Base-by-base conservation (phyloP, 2,329 filamentous ascomycete species). In the Didymella arachidicola region DNA sequence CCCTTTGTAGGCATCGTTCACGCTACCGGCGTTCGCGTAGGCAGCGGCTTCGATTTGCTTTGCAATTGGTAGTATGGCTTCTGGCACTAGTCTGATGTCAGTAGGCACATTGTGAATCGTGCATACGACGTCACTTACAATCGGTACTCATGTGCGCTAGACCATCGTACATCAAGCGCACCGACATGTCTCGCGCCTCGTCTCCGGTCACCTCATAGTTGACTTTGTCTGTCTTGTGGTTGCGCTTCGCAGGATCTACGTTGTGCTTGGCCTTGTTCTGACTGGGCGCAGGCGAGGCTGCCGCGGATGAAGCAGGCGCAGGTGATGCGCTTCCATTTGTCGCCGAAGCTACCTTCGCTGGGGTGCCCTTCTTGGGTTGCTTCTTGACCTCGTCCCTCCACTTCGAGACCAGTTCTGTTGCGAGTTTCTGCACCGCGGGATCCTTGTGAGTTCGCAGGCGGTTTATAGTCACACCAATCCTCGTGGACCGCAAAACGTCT, bases 151-250 rank as follows among this genome's bases (percentile, higher is more conserved):
- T 89, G 57, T 87, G 85, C 45, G 90, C 93, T 63, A 99, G 84
- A 16, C 93, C 95, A 71, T 99, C 95, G 81, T 98, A 99, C 77
- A 99, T 86, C 42, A 99, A 85, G 48, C 92, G 93, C 62, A 97
- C 88, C 76, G 91, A 96, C 72, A 87, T 89, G 80, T 98, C 91
- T 59, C 95, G 90, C 19, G 86, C 85, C 57, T 83, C 80, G 59
- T 89, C 88, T 46, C 87, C 87, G 16, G 93, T 97, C 51, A 92
- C 86, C 65, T 89, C 86, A 69, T 86, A 86, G 69, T 93, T 88
- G 52, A 97, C 87, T 39, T 89, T 88, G 76, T 98, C 95, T n/a
- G 83, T 84, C 68, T 89, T 89, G 81, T 89, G 91, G 67, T 87
- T 92, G 68, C 95, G 88, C 82, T 93, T 95, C 72, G 93, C 89